Conservation (phyloP, 805 yeast species). For the Kodamaea laetipori region DNA sequence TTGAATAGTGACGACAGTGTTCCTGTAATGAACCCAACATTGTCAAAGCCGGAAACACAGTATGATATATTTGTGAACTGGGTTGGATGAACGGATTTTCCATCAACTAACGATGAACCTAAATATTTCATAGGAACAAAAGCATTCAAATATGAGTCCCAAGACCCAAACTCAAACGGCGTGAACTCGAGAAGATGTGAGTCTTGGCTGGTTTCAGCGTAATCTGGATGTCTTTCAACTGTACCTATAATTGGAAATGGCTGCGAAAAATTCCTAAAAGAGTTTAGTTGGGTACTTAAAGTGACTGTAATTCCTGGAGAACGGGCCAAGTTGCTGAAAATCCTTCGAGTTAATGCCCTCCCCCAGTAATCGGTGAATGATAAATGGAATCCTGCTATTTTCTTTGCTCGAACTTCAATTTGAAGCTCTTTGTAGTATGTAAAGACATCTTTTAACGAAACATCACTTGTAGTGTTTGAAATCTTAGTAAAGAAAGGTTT, state of each 20-base stretch:
- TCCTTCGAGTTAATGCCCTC: slow-evolving; percentile 52
- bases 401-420: slow-evolving; percentile 54
- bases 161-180: slow-evolving; percentile 69
- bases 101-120: slow-evolving; percentile 51
- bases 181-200: slow-evolving; percentile 59
- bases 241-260: slow-evolving; percentile 55
- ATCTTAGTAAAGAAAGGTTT: neutral
- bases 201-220: slow-evolving; percentile 26
- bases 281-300: slow-evolving; percentile 30
- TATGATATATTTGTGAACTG: slow-evolving; percentile 26
- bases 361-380: slow-evolving; percentile 75
- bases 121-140: slow-evolving; percentile 54
- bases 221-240: slow-evolving; percentile 40
- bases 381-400: slow-evolving; percentile 52
- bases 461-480: neutral
- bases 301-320: slow-evolving; percentile 43
- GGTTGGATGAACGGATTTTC: slow-evolving; percentile 34
- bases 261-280: slow-evolving; percentile 40
- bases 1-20: slow-evolving; percentile 67
- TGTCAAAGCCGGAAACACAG: slow-evolving; percentile 58
- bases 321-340: slow-evolving; percentile 40
- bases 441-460: slow-evolving; percentile 26
- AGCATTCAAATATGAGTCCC: slow-evolving; percentile 51
- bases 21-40: slow-evolving; percentile 60
- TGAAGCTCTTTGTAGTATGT: slow-evolving; percentile 56